phyloP scores from a whole-genome alignment of 345 rosid species.

The Trapa bicornis region DNA sequence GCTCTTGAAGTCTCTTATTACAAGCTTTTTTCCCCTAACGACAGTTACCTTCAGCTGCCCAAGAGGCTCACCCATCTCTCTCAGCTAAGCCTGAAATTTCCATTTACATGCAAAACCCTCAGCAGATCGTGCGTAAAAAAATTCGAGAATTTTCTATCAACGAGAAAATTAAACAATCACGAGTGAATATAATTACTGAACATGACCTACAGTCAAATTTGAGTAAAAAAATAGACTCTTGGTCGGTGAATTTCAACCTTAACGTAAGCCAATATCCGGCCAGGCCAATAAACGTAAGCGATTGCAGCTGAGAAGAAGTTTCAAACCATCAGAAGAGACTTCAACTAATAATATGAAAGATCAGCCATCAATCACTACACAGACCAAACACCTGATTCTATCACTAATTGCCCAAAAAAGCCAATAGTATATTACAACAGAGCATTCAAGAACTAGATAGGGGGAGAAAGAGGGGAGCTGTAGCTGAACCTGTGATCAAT shows the following conservation, averaged over 20 bases:
- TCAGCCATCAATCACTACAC: not conserved
- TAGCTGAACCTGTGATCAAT: not conserved
- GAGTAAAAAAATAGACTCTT: not conserved
- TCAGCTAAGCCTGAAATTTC: not conserved
- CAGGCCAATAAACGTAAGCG: not conserved
- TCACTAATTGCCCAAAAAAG: not conserved
- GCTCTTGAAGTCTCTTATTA: conserved; percentile 80
- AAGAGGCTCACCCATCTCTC: conserved; percentile 51
- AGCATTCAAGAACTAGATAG: not conserved
- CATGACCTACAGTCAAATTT: not conserved
- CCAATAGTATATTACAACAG: not conserved
- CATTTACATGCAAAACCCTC: not conserved
- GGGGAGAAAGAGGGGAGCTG: not conserved
- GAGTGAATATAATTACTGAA: not conserved
- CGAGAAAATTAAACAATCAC: not conserved
- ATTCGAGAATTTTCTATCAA: not conserved
- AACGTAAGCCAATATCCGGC: not conserved
- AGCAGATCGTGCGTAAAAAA: not conserved
- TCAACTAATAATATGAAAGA: not conserved
- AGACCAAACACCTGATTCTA: not conserved
- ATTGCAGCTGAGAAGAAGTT: not conserved
- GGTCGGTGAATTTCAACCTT: not conserved
- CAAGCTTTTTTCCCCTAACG: conserved; percentile 67
- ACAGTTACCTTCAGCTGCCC: conserved; percentile 69
- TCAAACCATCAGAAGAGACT: not conserved